A percentile compares a stretch with the other conserved stretches of the same genome.
Conservation (phyloP, 2,329 filamentous ascomycete species). For the Xylaria sp. region DNA sequence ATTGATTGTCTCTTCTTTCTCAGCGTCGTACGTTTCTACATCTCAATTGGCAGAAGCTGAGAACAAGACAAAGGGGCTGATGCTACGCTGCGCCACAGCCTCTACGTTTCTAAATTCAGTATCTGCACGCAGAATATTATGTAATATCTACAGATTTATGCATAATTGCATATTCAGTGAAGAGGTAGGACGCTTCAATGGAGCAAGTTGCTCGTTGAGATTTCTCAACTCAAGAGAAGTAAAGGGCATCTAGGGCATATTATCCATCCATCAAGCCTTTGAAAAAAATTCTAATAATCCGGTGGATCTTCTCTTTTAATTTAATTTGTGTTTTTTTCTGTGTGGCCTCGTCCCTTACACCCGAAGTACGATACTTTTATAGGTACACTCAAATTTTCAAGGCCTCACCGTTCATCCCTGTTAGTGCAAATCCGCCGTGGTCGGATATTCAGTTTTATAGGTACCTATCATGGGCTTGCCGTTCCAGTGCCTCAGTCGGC, state of each 20-base stretch:
- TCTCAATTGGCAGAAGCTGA: constrained; percentile 7
- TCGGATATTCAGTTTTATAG: not conserved
- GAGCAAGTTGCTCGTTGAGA: not conserved
- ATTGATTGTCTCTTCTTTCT: constrained; percentile 12
- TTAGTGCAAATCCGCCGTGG: not conserved
- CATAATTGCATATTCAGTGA: constrained; percentile 8
- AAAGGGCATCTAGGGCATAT: not conserved
- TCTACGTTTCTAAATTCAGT: constrained; percentile 2
- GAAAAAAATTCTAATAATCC: not conserved
- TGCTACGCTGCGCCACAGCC: constrained; percentile 41
- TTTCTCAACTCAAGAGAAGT: not conserved
- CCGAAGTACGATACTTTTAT: not conserved
- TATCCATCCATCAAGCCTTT: not conserved
- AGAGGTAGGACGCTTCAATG: not conserved
- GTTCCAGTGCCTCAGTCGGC: constrained; percentile 70
- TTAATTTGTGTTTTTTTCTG: not conserved
- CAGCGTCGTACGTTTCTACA: constrained; percentile 20
- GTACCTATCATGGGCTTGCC: constrained; percentile 52
- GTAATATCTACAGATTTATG: not conserved
- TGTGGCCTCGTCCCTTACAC: not conserved
- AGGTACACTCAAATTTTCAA: constrained; percentile 9
- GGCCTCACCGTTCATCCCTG: not conserved
- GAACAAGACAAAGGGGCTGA: constrained; percentile 21
- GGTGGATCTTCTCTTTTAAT: not conserved
- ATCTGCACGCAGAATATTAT: not conserved